A percentile compares a stretch with the other conserved stretches of the same genome.
phyloP scores from a whole-genome alignment of 2,329 filamentous ascomycete species.

The Aureobasidium sp. region DNA sequence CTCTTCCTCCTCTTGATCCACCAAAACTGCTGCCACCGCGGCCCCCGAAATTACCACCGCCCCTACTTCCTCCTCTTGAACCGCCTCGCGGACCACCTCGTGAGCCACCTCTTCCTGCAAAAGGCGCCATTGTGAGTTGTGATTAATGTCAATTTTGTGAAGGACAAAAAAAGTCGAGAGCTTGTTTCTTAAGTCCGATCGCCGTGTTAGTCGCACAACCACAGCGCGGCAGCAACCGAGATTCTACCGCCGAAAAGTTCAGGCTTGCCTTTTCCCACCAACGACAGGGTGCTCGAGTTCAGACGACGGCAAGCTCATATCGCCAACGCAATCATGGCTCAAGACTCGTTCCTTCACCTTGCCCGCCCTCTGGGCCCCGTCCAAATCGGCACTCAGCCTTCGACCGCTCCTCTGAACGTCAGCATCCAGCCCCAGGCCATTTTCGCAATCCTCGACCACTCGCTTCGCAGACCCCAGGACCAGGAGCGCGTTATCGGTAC shows the following conservation, averaged over 20 bases:
- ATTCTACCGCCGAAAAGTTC: background rate
- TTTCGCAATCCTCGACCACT: constrained; percentile 75
- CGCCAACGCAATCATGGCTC: constrained; percentile 59
- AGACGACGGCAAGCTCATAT: constrained; percentile 15
- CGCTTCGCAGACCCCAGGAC: constrained; percentile 82
- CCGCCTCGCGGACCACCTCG: background rate
- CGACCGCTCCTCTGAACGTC: constrained; percentile 85
- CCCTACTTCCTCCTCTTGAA: background rate
- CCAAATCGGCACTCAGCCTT: constrained; percentile 69
- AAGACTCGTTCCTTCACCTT: constrained; percentile 88
- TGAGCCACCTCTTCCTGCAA: constrained; percentile 14
- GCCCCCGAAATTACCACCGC: constrained; percentile 5
- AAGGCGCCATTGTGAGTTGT: constrained; percentile 13
- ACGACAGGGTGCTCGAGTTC: background rate
- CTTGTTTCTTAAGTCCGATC: constrained; percentile 5
- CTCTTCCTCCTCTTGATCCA: constrained; percentile 21
- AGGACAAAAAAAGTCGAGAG: background rate
- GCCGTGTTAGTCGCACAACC: background rate
- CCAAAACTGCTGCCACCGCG: constrained; percentile 28
- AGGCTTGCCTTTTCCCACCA: background rate
- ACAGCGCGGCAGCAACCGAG: constrained; percentile 10
- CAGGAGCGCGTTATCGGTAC: constrained; percentile 96
- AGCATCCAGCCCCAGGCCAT: constrained; percentile 86
- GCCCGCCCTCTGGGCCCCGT: constrained; percentile 84
- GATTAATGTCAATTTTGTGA: background rate